Base-by-base conservation (phyloP, 2,329 filamentous ascomycete genomes). In the Hypoxylon sp. region DNA sequence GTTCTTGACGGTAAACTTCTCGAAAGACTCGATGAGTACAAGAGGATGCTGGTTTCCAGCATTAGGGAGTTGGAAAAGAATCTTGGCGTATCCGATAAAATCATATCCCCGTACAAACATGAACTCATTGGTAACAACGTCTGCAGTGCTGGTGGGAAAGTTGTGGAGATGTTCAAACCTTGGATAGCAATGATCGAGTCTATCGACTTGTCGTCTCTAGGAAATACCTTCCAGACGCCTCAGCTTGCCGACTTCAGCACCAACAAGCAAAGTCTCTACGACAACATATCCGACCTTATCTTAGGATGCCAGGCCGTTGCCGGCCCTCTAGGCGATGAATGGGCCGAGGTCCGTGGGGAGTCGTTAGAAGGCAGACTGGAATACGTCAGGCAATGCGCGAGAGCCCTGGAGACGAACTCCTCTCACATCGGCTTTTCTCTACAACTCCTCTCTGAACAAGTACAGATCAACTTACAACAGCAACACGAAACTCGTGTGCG, bases 251-350 rank as follows among this genome's bases (percentile, higher is more conserved):
- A 98, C 73, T 98, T 98, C 78, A 91, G 90, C 75, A 87, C 90
- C 32, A 93, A 97, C 78, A 98, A 98, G 80, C 96, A 99, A 79
- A 92, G 91, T 73, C 85, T 97, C 17, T 98, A 98, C 79, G 96
- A 98, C 79, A 92, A 94, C 65, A 91, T 97, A 60, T 94, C 94
- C 7, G 96, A 98, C 77, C 86, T 99, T 28, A 82, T 98, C 3
- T 82, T 97, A 53, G 90, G 91, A 64, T 98, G 94, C 75, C 96
- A 99, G 80, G 90, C 92, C 23, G 91, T 98, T n/a, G 93, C 94
- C 5, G 93, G 93, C 7, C 96, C 96, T 5, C 81, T 99, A 46
- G 93, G 91, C 7, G 96, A 99, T 77, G 96, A 99, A 80, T 99
- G 96, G 96, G 89, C 94, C 3, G 94, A 97, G 77, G 85, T 94